Evolutionary conservation across 1,284 basidiomycete genomes (phyloP), one percentile per base, ranked within the genome.

Genomic region (Pseudozyma sp.): DNA sequence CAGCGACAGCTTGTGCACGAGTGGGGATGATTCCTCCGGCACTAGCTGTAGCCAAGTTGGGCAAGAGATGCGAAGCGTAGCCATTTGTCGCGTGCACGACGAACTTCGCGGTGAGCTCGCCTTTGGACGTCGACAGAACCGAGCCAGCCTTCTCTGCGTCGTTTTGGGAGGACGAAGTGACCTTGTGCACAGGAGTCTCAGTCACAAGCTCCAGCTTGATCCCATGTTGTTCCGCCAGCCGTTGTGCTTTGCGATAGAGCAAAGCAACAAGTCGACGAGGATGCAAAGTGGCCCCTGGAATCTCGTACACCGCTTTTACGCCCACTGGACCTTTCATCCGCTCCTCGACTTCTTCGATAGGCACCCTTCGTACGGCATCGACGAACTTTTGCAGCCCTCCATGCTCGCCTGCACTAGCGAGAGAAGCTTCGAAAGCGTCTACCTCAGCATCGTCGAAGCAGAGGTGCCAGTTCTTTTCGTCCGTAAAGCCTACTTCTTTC

Each of bases 41-140:
- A 5, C 45, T 10, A 16, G 87, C 86, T 0, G 90, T 90, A 1
- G 87, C 80, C 59, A 89, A 88, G 0, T 90, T 90, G 11, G 93
- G 80, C 88, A 88, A 78, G 19, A 93, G 89, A 76, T 92, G 88
- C 0, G 89, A 89, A 0, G 90, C 89, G 63, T 94, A 93, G 0
- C 86, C 93, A 75, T 94, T 94, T 5, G 92, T 93, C 0, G 92
- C 92, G 78, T 94, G 92, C 1, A 94, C 84, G 43, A 94, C 87
- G 63, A 89, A 89, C 12, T 87, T 85, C 70, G 91, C 90, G 2
- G 83, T 40, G 36, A 92, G 48, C 1, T 19, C 31, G 13, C 59
- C 59, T 35, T 56, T 50, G 9, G 25, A 19, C 0, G 70, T 68
- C 3, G 49, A 12, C 0, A 60, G 18, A 2, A 60, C 18, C 25